phyloP scores from a whole-genome alignment of 768 basidiomycete genomes.

The Auricularia sp. region DNA sequence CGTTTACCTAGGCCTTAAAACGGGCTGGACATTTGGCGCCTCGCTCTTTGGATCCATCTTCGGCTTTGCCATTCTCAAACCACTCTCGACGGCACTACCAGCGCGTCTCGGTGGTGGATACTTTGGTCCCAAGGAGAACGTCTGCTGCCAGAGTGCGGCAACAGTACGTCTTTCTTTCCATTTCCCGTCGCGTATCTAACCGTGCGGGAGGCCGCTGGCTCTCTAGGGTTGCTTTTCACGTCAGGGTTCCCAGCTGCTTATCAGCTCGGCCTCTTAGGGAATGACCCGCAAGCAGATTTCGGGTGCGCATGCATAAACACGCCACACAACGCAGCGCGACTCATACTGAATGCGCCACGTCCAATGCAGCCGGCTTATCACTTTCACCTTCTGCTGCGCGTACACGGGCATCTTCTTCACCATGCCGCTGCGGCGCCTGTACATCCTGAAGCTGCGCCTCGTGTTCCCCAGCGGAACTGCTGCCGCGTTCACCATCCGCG shows the following conservation, averaged over 20 bases:
- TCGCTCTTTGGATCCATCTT: conserved; percentile 53
- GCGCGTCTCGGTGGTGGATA: conserved; percentile 40
- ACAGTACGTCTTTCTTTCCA: conserved; percentile 22
- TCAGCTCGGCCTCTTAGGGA: conserved; percentile 38
- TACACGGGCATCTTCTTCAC: conserved; percentile 62
- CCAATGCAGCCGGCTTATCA: conserved; percentile 30
- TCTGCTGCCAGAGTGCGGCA: conserved; percentile 49
- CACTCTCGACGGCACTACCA: conserved; percentile 39
- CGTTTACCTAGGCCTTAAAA: conserved; percentile 60
- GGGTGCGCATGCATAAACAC: conserved; percentile 17
- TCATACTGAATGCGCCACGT: background rate
- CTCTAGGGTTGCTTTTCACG: conserved; percentile 49
- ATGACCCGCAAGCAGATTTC: conserved; percentile 38
- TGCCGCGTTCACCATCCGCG: conserved; percentile 54
- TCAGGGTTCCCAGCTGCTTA: conserved; percentile 53
- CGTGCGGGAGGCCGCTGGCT: conserved; percentile 33
- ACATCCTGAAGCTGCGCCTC: conserved; percentile 51
- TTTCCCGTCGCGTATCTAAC: conserved; percentile 13
- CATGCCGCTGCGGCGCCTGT: conserved; percentile 50
- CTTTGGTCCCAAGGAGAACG: conserved; percentile 59
- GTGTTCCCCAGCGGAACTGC: conserved; percentile 59
- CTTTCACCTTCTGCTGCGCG: conserved; percentile 41
- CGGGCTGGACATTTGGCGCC: conserved; percentile 56
- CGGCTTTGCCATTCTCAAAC: conserved; percentile 51
- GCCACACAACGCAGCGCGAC: background rate